phyloP scores from a whole-genome alignment of 108 stramenopile species.

The Conticribra weissflogii region DNA sequence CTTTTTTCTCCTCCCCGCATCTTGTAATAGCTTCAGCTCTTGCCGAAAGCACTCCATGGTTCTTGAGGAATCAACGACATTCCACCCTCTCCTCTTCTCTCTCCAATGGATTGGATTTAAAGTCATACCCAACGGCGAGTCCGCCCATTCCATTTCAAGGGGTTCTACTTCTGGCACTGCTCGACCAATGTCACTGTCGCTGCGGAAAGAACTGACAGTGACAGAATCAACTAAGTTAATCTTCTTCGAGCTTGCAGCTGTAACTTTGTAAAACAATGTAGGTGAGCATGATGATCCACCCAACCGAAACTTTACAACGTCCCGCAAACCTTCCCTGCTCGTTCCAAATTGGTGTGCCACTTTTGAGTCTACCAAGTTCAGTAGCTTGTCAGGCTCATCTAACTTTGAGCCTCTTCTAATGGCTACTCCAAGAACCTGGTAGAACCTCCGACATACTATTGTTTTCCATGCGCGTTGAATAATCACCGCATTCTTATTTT shows the following conservation, averaged over 20 bases:
- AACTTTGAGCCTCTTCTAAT: background rate
- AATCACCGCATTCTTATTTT: background rate
- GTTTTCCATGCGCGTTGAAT: slow-evolving; percentile 29
- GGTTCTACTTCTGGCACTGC: background rate
- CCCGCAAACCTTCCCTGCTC: too few species aligned
- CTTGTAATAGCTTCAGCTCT: slow-evolving; percentile 1
- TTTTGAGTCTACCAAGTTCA: background rate
- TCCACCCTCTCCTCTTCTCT: background rate
- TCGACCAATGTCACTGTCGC: background rate
- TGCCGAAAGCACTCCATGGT: slow-evolving; percentile 2
- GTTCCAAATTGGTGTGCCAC: background rate
- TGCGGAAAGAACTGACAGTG: too few species aligned
- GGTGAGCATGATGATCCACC: background rate
- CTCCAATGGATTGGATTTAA: background rate
- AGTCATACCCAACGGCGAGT: background rate
- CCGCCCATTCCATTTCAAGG: background rate
- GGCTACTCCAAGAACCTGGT: slow-evolving; percentile 2
- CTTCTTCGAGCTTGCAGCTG: background rate
- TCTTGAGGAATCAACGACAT: slow-evolving; percentile 1
- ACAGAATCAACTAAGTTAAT: background rate
- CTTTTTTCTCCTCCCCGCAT: slow-evolving; percentile 2
- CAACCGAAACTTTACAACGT: slow-evolving; percentile 1
- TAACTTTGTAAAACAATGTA: background rate
- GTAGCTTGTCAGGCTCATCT: background rate
- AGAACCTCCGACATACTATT: slow-evolving; percentile 16